Base-by-base conservation (phyloP, 2,329 filamentous ascomycete genomes). In the Paraphoma sp. region DNA sequence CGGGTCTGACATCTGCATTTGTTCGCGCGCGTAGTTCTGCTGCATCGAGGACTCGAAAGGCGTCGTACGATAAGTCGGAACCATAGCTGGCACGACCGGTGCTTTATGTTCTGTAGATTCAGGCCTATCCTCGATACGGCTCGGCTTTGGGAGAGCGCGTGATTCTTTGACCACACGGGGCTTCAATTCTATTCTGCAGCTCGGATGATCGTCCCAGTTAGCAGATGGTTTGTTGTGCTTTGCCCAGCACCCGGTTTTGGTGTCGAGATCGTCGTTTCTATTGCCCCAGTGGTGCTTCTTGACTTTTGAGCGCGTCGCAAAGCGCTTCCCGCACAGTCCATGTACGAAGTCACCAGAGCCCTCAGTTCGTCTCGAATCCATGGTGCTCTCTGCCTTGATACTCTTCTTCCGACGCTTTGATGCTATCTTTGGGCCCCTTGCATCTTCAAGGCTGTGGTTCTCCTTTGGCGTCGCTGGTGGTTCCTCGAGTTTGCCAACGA, bases 251-350 rank as follows among this genome's bases (percentile, higher is more conserved):
- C 72, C 72, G 14, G 60, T 73, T 14, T 48, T 68, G 1, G 71
- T 73, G 7, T 60, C 45, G 10, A 60, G 36, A 49, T 75, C 59
- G 12, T 69, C 58, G 1, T 49, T 33, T 18, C 65, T 69, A 6
- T 48, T 56, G 14, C 72, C 72, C 67, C 71, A 76, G 44, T 75
- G 73, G 49, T 75, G 72, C 38, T 74, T 74, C 54, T 70, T 75
- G 16, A 74, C 71, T n/a, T 50, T 64, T 1, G 54, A 62, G 7
- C 65, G 61, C 9, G 53, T 64, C 1, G 51, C 17, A 29, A 75
- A 76, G 1, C 49, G 53, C 45, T 64, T 71, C 4, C 72, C 72
- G 38, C 72, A 76, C 9, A 76, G 57, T 14, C 45, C 50, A 45
- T 76, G 72, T 2, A 75, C 56, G 56, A 59, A 75, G 1, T 30